These are phyloP conservation scores for Alopecurus myosuroides DNA, from an alignment of 176 grass and related monocot genomes.

Conservation along the genomic window DNA sequence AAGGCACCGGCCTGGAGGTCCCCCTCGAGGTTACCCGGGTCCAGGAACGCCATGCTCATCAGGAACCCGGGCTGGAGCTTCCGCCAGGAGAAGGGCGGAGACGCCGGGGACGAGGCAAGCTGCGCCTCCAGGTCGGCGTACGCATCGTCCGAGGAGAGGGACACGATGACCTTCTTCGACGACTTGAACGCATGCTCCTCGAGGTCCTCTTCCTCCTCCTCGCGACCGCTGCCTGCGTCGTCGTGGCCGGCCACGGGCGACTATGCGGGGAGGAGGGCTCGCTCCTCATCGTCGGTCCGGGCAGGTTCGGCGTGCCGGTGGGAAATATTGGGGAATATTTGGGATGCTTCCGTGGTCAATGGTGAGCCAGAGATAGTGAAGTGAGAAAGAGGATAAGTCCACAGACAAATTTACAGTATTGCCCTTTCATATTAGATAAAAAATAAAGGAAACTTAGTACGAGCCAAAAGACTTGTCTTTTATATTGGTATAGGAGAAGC, in stretches of 20 bases:
- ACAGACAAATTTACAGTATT: too few species aligned
- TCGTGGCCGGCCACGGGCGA: not conserved
- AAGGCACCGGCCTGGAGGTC: too few species aligned
- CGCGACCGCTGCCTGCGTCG: not conserved
- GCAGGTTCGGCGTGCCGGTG: not conserved
- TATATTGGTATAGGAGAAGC: too few species aligned
- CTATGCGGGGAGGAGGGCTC: conserved; percentile 37
- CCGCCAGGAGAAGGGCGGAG: conserved; percentile 73
- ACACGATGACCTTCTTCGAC: conserved; percentile 56
- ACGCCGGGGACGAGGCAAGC: not conserved
- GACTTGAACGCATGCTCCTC: conserved; percentile 71
- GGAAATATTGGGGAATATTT: too few species aligned
- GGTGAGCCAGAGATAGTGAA: too few species aligned
- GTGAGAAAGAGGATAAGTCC: too few species aligned
- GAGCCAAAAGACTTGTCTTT: too few species aligned
- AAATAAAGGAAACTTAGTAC: too few species aligned
- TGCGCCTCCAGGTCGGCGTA: conserved; percentile 3
- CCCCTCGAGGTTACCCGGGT: conserved; percentile 93
- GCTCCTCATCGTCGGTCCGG: conserved; percentile 32
- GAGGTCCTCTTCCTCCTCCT: conserved; percentile 21
- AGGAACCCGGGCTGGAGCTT: conserved; percentile 88
- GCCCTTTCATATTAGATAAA: too few species aligned
- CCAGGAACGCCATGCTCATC: conserved; percentile 95
- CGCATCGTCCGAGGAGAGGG: conserved; percentile 24
- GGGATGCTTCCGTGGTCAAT: too few species aligned